These are phyloP conservation scores for Kalanchoe fedtschenkoi DNA, from an alignment of 164 flowering plant species.

Conservation along the genomic window DNA sequence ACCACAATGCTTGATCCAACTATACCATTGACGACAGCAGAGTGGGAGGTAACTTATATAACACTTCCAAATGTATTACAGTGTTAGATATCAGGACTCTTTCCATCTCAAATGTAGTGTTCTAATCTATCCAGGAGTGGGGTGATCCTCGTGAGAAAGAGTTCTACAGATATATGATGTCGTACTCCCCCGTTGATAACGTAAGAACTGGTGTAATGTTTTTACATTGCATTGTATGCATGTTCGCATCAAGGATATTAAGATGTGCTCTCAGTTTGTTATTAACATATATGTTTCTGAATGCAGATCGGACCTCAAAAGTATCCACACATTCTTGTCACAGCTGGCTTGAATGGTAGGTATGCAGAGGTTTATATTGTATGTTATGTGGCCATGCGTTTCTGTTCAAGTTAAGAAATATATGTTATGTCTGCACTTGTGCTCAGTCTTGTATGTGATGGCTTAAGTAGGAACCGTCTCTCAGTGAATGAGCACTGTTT, in stretches of 20 bases:
- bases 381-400: not conserved
- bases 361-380: not conserved
- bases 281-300: not conserved
- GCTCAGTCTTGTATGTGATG: not conserved
- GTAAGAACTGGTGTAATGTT: conserved; percentile 21
- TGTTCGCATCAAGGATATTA: not conserved
- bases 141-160: conserved; percentile 79
- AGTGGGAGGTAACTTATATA: conserved; percentile 44
- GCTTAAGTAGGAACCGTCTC: no score
- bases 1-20: conserved; percentile 95
- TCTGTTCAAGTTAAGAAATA: not conserved
- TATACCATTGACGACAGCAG: conserved; percentile 57
- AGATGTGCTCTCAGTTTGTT: not conserved
- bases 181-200: conserved; percentile 84
- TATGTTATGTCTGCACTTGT: not conserved
- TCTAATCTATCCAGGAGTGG: conserved; percentile 58
- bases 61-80: not conserved
- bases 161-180: conserved; percentile 69
- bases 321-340: conserved; percentile 76
- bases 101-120: not conserved
- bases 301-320: conserved; percentile 61
- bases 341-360: conserved; percentile 86
- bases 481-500: no score
- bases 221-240: not conserved
- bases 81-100: not conserved